phyloP scores from a whole-genome alignment of 306 rosid species.

The Trifolium repens region DNA sequence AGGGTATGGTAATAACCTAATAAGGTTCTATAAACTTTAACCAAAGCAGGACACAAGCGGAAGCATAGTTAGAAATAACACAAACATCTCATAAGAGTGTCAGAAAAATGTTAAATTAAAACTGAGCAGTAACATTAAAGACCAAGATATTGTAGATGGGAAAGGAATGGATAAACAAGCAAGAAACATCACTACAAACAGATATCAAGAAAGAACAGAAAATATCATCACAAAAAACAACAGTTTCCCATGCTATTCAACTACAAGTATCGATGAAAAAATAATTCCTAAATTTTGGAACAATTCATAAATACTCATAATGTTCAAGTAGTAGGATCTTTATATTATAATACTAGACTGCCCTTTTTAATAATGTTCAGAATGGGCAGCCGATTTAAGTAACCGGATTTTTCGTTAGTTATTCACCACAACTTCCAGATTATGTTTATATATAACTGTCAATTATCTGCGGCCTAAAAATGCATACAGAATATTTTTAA shows the following conservation, averaged over 20 bases:
- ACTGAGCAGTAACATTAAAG: conserved; percentile 9
- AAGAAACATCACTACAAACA: conserved; percentile 14
- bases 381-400: conserved; percentile 8
- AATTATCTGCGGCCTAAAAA: conserved; percentile 12
- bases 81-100: neutral
- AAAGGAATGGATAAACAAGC: neutral
- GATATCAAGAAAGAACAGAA: neutral
- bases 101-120: neutral
- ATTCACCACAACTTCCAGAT: conserved; percentile 15
- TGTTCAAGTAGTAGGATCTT: neutral
- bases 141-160: neutral
- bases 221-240: neutral
- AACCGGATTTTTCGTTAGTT: conserved; percentile 15
- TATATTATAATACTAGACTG: neutral
- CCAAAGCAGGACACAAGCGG: neutral
- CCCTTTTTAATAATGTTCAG: conserved; percentile 2
- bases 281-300: neutral
- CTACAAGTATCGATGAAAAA: neutral
- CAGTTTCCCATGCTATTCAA: conserved; percentile 21
- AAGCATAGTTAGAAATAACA: conserved; percentile 9
- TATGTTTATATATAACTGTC: conserved; percentile 11
- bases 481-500: conserved; percentile 16
- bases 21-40: neutral
- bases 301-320: neutral
- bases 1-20: conserved; percentile 1